Evolutionary conservation across 2,329 filamentous ascomycete species (phyloP).

Genomic region (Exophiala dermatitidis): DNA sequence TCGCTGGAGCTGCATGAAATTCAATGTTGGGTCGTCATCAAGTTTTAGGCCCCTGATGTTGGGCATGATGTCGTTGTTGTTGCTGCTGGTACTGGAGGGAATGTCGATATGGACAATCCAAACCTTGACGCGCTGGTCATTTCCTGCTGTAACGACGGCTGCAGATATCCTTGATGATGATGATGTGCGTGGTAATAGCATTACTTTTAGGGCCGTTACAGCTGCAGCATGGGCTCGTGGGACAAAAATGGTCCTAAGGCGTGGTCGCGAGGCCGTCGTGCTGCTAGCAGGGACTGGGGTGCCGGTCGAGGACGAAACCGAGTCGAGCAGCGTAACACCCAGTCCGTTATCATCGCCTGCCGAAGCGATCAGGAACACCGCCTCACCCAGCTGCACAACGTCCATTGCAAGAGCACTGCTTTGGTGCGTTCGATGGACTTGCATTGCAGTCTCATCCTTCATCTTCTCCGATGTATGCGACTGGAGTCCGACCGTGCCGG

Average conservation of each 20-base stretch:
- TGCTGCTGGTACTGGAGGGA: background rate
- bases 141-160: constrained; percentile 36
- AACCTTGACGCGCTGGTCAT: constrained; percentile 42
- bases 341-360: constrained; percentile 87
- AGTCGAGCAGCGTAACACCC: constrained; percentile 44
- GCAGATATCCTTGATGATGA: constrained; percentile 15
- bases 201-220: constrained; percentile 35
- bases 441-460: background rate
- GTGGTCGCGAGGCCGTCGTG: background rate
- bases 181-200: constrained; percentile 16
- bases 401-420: constrained; percentile 63
- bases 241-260: constrained; percentile 17
- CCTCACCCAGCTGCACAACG: constrained; percentile 29
- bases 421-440: constrained; percentile 56
- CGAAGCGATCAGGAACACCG: constrained; percentile 54
- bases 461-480: background rate
- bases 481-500: background rate
- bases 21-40: background rate
- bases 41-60: constrained; percentile 3
- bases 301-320: background rate
- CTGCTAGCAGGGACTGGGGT: background rate
- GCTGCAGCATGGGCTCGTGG: constrained; percentile 42
- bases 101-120: constrained; percentile 35
- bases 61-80: constrained; percentile 1
- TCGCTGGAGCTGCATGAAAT: constrained; percentile 14